Evolutionary conservation across 306 rosid species (phyloP), one percentile per base, ranked within the genome.

Genomic region (Potentilla sterilis): DNA sequence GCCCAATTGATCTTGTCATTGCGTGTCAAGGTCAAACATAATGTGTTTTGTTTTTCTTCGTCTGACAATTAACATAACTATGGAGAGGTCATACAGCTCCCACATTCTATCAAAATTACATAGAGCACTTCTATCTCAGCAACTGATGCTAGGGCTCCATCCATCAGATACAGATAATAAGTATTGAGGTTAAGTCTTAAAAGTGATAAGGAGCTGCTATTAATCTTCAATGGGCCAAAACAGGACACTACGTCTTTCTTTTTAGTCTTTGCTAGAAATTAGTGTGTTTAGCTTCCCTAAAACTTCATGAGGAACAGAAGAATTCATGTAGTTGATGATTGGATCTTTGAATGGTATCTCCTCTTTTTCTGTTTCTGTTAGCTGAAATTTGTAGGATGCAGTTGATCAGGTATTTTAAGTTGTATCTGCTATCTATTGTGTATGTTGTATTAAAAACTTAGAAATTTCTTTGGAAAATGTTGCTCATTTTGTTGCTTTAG

Each of bases 401-500:
- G 21, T 24, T 42, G 5, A 10, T 57, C 28, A 0, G 42, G 55
- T 16, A 28, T 73, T 69, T 46, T 72, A 24, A 9, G 49, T 43
- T 32, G 69, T 73, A 16, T 41, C 51, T 76, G 40, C 41, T 67
- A 28, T 67, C 32, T 18, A 28, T 22, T 73, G 47, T 22, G 40
- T 37, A 4, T 42, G 3, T 58, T 12, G 34, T 73, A 28, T 28
- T 59, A 1, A 64, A 59, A 28, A 28, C 28, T 28, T 28, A n/a
- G 28, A 28, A 28, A 74, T 19, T 32, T 24, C 11, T 16, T 42
- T 58, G 77, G 32, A 58, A 28, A 58, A 2, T 48, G 2, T 34
- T 75, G 49, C 77, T 70, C 62, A 65, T 21, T 24, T 82, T 72
- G 48, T 65, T 54, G 67, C 51, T 61, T 40, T 43, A 16, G 65